Conservation (phyloP, 2,329 filamentous ascomycete species). For the Orbilia brochopaga region DNA sequence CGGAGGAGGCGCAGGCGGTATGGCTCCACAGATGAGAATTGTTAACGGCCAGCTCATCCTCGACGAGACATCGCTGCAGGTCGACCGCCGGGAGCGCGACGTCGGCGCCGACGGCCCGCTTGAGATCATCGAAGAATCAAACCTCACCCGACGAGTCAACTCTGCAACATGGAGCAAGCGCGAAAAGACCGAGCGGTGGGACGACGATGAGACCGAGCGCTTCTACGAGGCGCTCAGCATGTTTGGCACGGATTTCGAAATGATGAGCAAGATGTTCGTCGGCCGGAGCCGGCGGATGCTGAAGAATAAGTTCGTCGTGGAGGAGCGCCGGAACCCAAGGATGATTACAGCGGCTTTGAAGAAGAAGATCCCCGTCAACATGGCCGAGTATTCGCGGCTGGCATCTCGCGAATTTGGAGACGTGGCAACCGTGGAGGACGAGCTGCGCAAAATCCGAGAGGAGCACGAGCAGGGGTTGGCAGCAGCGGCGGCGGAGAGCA, state of each 20-base stretch:
- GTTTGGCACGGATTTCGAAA: slow-evolving; percentile 83
- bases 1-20: slow-evolving; percentile 53
- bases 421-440: slow-evolving; percentile 56
- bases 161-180: slow-evolving; percentile 72
- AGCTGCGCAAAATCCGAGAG: slow-evolving; percentile 57
- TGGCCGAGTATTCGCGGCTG: slow-evolving; percentile 56
- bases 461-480: slow-evolving; percentile 54
- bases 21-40: slow-evolving; percentile 67
- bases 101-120: slow-evolving; percentile 63
- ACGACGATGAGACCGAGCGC: slow-evolving; percentile 70
- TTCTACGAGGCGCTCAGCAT: slow-evolving; percentile 77
- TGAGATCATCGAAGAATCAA: slow-evolving; percentile 75
- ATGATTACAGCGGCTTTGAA: slow-evolving; percentile 70
- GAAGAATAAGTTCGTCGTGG: slow-evolving; percentile 82
- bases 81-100: slow-evolving; percentile 72
- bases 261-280: slow-evolving; percentile 77
- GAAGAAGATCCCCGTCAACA: slow-evolving; percentile 57
- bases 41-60: slow-evolving; percentile 76
- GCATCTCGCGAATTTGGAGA: slow-evolving; percentile 54
- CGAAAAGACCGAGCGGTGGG: slow-evolving; percentile 72
- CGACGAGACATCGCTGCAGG: slow-evolving; percentile 70
- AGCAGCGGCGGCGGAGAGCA: slow-evolving; percentile 55
- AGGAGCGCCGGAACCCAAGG: slow-evolving; percentile 71
- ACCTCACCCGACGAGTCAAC: slow-evolving; percentile 75
- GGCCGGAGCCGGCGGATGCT: slow-evolving; percentile 74